These are phyloP conservation scores for Elongisporangium prolatum DNA, from an alignment of 352 stramenopile genomes.

Conservation along the genomic window DNA sequence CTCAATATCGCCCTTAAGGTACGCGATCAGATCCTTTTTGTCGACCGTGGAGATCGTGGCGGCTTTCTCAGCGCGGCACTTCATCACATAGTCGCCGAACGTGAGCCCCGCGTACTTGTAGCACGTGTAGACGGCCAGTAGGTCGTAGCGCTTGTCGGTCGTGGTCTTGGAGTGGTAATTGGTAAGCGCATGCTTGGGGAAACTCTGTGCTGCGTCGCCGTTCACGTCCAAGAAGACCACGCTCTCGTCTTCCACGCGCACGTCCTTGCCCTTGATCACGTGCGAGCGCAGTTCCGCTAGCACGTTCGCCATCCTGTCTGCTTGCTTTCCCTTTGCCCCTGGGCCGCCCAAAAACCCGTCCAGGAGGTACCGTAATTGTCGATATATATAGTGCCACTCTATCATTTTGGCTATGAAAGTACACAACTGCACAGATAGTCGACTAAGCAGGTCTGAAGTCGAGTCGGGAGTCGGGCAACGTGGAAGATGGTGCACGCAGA, in stretches of 20 bases:
- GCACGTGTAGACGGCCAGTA: slow-evolving; percentile 77
- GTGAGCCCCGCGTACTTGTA: slow-evolving; percentile 64
- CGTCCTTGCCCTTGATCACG: slow-evolving; percentile 65
- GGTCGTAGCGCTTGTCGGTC: slow-evolving; percentile 76
- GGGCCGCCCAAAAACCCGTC: neutral
- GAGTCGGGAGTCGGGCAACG: neutral
- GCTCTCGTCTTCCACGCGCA: slow-evolving; percentile 50
- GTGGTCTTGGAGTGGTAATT: slow-evolving; percentile 80
- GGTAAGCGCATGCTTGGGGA: slow-evolving; percentile 64
- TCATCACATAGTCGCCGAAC: slow-evolving; percentile 85
- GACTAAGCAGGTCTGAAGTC: neutral
- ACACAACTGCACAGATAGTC: neutral
- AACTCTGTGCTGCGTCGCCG: slow-evolving; percentile 34
- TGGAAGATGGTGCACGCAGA: neutral
- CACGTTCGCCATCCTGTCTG: slow-evolving; percentile 20
- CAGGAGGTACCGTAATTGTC: neutral
- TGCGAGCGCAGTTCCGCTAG: slow-evolving; percentile 57
- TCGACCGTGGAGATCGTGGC: slow-evolving; percentile 83
- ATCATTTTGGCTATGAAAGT: neutral
- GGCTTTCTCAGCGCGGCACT: slow-evolving; percentile 72
- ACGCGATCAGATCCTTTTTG: slow-evolving; percentile 86
- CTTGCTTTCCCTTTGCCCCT: neutral
- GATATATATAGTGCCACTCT: neutral
- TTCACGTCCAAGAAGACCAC: slow-evolving; percentile 57
- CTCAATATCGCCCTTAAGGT: slow-evolving; percentile 82